These are phyloP conservation scores for Starmerella asiatica DNA, from an alignment of 805 yeast species.

Conservation along the genomic window DNA sequence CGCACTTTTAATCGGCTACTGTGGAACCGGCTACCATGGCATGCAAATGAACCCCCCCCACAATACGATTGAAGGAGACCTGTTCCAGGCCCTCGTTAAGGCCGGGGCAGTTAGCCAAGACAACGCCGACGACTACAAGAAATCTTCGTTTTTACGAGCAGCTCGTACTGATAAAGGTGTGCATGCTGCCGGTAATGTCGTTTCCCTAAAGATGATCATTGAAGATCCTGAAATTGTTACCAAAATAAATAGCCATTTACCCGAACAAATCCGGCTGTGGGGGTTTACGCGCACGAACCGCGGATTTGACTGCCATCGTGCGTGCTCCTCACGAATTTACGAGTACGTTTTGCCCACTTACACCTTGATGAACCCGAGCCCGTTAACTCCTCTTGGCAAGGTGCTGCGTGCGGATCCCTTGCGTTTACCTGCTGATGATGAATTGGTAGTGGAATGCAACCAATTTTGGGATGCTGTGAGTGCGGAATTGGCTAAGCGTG, in stretches of 20 bases:
- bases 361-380: conserved; percentile 82
- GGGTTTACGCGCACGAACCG: conserved; percentile 80
- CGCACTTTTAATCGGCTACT: conserved; percentile 82
- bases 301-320: conserved; percentile 83
- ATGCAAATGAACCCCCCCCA: conserved; percentile 87
- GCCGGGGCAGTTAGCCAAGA: conserved; percentile 84
- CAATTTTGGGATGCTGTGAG: conserved; percentile 54
- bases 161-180: conserved; percentile 88
- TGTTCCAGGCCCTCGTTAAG: conserved; percentile 66
- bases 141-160: conserved; percentile 55
- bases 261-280: conserved; percentile 85
- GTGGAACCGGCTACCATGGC: conserved; percentile 94
- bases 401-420: conserved; percentile 21
- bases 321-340: conserved; percentile 91
- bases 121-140: conserved; percentile 77
- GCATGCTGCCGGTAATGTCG: conserved; percentile 91
- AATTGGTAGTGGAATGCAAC: conserved; percentile 39
- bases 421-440: conserved; percentile 47
- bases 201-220: conserved; percentile 68
- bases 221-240: conserved; percentile 64
- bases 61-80: conserved; percentile 79
- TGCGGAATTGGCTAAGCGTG: conserved; percentile 28
- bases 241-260: conserved; percentile 62
- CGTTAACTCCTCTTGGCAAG: conserved; percentile 49
- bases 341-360: conserved; percentile 90